phyloP scores from a whole-genome alignment of 352 stramenopile genomes.

The Phytophthora hybrid region DNA sequence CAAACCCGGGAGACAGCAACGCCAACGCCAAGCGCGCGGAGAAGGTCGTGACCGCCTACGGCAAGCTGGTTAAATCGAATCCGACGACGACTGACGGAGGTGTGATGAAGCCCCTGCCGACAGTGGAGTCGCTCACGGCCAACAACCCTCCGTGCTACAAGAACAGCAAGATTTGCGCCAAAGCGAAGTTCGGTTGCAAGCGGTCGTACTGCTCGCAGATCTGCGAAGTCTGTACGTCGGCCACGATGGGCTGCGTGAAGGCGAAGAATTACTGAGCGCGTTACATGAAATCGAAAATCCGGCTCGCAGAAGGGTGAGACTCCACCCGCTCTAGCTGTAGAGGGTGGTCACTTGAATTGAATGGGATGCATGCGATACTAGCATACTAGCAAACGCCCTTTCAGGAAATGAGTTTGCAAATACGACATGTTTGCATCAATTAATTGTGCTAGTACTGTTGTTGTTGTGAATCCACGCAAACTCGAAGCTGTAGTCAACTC shows the following conservation, averaged over 20 bases:
- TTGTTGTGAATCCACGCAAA: conserved; percentile 28
- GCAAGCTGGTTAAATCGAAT: conserved; percentile 37
- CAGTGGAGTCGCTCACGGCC: conserved; percentile 40
- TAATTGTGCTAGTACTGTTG: background rate
- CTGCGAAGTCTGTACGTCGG: conserved; percentile 56
- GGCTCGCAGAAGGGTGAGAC: too few species aligned
- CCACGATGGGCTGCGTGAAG: conserved; percentile 32
- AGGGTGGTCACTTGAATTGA: too few species aligned
- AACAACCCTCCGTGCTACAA: conserved; percentile 69
- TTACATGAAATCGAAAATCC: too few species aligned
- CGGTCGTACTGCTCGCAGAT: conserved; percentile 67
- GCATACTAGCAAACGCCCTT: background rate
- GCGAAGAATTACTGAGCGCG: background rate
- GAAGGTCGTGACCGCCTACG: conserved; percentile 64
- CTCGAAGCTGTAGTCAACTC: conserved; percentile 39
- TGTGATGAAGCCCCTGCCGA: conserved; percentile 58
- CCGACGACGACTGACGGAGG: conserved; percentile 46
- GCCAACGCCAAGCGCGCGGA: conserved; percentile 59
- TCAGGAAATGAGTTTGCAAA: too few species aligned
- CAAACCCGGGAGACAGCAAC: conserved; percentile 47
- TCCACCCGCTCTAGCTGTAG: background rate
- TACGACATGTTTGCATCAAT: too few species aligned
- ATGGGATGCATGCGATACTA: background rate
- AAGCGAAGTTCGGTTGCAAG: conserved; percentile 58
- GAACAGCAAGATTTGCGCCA: conserved; percentile 61